Evolutionary conservation across 352 stramenopile species (phyloP).

Genomic region (Phytophthora colocasiae): DNA sequence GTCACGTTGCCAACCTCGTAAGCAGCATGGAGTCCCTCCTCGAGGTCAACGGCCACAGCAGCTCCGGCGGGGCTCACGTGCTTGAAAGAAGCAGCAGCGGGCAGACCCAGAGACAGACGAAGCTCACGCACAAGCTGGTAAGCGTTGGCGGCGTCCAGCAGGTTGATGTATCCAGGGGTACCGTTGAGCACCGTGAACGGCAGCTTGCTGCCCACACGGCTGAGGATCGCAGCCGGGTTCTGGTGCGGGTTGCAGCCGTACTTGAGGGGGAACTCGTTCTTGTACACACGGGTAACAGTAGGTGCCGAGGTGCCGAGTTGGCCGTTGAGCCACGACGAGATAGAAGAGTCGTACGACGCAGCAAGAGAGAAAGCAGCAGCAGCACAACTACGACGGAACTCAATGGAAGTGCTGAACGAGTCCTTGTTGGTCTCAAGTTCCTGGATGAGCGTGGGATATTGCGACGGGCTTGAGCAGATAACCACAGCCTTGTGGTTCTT

Average conservation of each 20-base stretch:
- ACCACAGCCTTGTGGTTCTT: constrained; percentile 99
- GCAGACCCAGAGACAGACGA: constrained; percentile 93
- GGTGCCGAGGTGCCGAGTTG: constrained; percentile 80
- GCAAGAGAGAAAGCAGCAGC: constrained; percentile 84
- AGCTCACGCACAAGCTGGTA: constrained; percentile 99
- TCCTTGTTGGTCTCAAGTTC: constrained; percentile 92
- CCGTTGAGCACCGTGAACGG: constrained; percentile 92
- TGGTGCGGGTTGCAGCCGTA: constrained; percentile 99
- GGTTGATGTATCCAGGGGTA: constrained; percentile 99
- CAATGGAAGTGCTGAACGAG: constrained; percentile 90
- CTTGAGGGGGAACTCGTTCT: constrained; percentile 93
- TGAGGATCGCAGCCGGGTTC: constrained; percentile 93
- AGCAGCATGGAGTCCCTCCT: constrained; percentile 90
- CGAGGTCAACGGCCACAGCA: constrained; percentile 97
- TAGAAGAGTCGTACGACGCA: constrained; percentile 96
- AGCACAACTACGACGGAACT: constrained; percentile 86
- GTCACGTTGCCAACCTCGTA: constrained; percentile 95
- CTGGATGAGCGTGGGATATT: constrained; percentile 96
- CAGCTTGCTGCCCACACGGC: constrained; percentile 68
- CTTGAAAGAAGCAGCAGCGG: constrained; percentile 98
- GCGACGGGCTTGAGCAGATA: constrained; percentile 96
- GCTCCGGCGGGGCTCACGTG: constrained; percentile 97
- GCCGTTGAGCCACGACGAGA: constrained; percentile 97
- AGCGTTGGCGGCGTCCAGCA: constrained; percentile 99
- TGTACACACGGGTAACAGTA: constrained; percentile 95